Conservation (phyloP, 1,284 basidiomycete species). For the Albatrellus sp. region DNA sequence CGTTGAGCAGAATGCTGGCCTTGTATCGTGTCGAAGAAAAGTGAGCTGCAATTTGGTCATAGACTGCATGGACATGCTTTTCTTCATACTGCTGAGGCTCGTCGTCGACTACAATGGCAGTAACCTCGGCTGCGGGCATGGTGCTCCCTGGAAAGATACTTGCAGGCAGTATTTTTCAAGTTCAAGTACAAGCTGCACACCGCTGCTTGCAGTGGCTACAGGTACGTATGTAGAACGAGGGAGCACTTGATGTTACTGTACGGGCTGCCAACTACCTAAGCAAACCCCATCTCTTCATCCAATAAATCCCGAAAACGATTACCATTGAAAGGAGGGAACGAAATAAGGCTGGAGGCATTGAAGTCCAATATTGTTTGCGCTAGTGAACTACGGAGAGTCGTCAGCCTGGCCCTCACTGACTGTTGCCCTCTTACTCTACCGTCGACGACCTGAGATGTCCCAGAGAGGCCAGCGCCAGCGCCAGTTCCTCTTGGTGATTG, state of each 20-base stretch:
- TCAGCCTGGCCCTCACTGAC: neutral
- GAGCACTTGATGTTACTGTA: too few relatives aligned
- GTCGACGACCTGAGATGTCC: constrained; percentile 56
- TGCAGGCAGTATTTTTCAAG: too few relatives aligned
- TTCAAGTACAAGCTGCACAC: too few relatives aligned
- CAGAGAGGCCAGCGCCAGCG: constrained; percentile 50
- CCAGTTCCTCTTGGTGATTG: constrained; percentile 90
- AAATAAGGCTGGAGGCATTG: constrained; percentile 30
- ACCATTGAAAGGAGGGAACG: constrained; percentile 56
- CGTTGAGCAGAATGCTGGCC: constrained; percentile 27
- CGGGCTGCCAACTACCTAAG: constrained; percentile 7
- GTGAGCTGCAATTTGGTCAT: constrained; percentile 85
- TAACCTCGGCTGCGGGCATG: constrained; percentile 17
- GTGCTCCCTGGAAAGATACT: neutral
- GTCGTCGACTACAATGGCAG: constrained; percentile 26
- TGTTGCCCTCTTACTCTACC: constrained; percentile 36
- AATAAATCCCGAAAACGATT: constrained; percentile 51
- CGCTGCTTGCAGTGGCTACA: neutral
- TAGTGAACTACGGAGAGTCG: constrained; percentile 31
- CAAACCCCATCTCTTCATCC: constrained; percentile 66
- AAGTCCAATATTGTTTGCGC: constrained; percentile 36
- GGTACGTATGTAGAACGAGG: neutral
- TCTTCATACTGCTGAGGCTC: constrained; percentile 55
- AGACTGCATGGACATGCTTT: constrained; percentile 73
- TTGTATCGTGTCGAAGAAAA: constrained; percentile 94